Evolutionary conservation across 345 rosid species (phyloP).

Genomic region (Cardiospermum halicacabum): DNA sequence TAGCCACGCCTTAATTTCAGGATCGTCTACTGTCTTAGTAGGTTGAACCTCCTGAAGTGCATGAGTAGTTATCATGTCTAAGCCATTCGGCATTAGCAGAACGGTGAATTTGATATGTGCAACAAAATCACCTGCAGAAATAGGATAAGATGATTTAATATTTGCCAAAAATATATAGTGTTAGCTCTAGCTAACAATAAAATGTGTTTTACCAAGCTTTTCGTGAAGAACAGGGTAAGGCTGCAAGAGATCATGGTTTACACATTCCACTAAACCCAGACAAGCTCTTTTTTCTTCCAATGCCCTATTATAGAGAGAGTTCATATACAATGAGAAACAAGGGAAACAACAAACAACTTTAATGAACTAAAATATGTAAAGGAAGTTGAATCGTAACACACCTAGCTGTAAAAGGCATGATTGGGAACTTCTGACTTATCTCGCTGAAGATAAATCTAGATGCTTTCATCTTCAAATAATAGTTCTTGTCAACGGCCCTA

Average conservation of each 20-base stretch:
- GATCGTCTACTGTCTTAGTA: slow-evolving; percentile 55
- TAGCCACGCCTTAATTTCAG: slow-evolving; percentile 92
- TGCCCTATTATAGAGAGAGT: slow-evolving; percentile 38
- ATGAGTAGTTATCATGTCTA: slow-evolving; percentile 81
- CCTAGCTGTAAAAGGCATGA: slow-evolving; percentile 92
- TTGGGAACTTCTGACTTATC: slow-evolving; percentile 67
- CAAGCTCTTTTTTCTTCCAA: slow-evolving; percentile 96
- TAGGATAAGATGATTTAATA: neutral
- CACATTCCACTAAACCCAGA: slow-evolving; percentile 88
- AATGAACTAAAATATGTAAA: neutral
- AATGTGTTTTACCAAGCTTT: slow-evolving; percentile 87
- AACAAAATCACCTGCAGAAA: slow-evolving; percentile 63
- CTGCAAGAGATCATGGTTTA: slow-evolving; percentile 90
- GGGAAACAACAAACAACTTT: too few species aligned
- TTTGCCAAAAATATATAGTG: too few species aligned
- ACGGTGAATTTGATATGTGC: slow-evolving; percentile 94
- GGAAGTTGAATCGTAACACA: slow-evolving; percentile 4
- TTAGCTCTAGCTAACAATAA: too few species aligned
- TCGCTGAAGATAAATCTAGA: slow-evolving; percentile 96
- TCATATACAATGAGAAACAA: neutral
- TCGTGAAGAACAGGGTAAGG: slow-evolving; percentile 95
- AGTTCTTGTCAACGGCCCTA: slow-evolving; percentile 73
- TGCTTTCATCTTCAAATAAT: slow-evolving; percentile 95
- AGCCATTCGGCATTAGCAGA: slow-evolving; percentile 90
- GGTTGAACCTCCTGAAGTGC: slow-evolving; percentile 71